A percentile compares a stretch with the other conserved stretches of the same genome.
Evolutionary conservation across 1,284 basidiomycete genomes (phyloP).

Genomic region (Cystobasidiaceae sp.): DNA sequence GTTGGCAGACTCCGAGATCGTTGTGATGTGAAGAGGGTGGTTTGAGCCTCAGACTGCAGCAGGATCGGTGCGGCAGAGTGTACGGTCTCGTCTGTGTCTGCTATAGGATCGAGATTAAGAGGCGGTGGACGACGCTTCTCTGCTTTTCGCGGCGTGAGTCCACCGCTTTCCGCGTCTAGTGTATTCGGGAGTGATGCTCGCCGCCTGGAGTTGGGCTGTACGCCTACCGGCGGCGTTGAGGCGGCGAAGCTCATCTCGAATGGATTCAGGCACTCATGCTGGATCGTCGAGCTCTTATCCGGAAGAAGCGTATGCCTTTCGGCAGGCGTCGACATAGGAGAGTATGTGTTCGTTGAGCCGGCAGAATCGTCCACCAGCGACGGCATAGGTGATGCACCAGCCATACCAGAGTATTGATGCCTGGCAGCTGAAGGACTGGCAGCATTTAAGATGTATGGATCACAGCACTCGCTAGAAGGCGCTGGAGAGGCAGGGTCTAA

Average conservation of each 20-base stretch:
- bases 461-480: slow-evolving; percentile 17
- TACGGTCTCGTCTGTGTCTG: background rate
- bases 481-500: background rate
- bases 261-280: too few relatives aligned
- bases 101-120: background rate
- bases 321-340: background rate
- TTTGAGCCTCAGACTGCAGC: slow-evolving; percentile 9
- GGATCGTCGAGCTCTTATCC: too few relatives aligned
- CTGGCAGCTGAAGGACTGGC: background rate
- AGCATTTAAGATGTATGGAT: slow-evolving; percentile 5
- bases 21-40: slow-evolving; percentile 3
- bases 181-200: too few relatives aligned
- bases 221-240: too few relatives aligned
- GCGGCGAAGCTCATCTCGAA: slow-evolving; percentile 25
- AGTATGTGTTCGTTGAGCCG: slow-evolving; percentile 1
- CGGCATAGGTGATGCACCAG: background rate
- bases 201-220: too few relatives aligned
- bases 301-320: background rate
- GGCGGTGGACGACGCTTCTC: slow-evolving; percentile 17
- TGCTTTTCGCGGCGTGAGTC: too few relatives aligned
- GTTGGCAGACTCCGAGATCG: slow-evolving; percentile 15
- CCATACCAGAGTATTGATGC: background rate
- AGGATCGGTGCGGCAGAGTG: slow-evolving; percentile 6
- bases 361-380: slow-evolving; percentile 1
- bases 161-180: too few relatives aligned